Evolutionary conservation across 2,329 filamentous ascomycete genomes (phyloP).

Genomic region (Diaporthe sp.): DNA sequence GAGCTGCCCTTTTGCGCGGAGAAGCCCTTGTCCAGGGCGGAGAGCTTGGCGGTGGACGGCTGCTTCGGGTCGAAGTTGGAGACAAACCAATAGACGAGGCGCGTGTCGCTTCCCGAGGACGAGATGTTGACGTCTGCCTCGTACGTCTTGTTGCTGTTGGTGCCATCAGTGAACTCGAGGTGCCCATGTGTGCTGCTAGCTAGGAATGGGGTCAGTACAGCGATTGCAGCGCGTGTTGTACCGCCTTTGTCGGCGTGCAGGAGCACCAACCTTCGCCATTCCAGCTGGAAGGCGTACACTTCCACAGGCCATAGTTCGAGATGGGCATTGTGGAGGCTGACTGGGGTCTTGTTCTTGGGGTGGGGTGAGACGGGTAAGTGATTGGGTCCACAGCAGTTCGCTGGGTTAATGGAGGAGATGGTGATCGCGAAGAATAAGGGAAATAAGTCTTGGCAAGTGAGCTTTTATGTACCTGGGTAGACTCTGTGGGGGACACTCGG

Average conservation of each 20-base stretch:
- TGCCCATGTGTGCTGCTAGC: constrained; percentile 42
- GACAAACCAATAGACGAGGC: constrained; percentile 64
- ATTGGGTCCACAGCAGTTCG: constrained; percentile 2
- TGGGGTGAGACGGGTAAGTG: not conserved
- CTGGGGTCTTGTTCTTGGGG: not conserved
- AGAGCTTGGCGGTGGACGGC: constrained; percentile 41
- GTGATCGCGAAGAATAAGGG: not conserved
- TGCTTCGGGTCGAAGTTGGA: constrained; percentile 56
- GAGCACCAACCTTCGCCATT: constrained; percentile 33
- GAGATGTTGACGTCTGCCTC: constrained; percentile 47
- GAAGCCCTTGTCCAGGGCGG: constrained; percentile 42
- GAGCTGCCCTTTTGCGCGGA: constrained; percentile 34
- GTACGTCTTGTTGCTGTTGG: constrained; percentile 20
- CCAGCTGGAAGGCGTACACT: constrained; percentile 43
- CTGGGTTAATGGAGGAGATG: not conserved
- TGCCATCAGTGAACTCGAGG: constrained; percentile 44
- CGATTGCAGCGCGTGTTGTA: not conserved
- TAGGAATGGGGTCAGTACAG: not conserved
- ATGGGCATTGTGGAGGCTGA: constrained; percentile 41
- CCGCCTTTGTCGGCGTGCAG: constrained; percentile 15
- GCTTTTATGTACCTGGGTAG: not conserved
- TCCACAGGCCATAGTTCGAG: constrained; percentile 45
- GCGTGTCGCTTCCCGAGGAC: constrained; percentile 45
- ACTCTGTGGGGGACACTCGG: no score
- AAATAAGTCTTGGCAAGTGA: not conserved